Conservation (phyloP, 768 basidiomycete genomes). For the Rhizopogon vinicolor region DNA sequence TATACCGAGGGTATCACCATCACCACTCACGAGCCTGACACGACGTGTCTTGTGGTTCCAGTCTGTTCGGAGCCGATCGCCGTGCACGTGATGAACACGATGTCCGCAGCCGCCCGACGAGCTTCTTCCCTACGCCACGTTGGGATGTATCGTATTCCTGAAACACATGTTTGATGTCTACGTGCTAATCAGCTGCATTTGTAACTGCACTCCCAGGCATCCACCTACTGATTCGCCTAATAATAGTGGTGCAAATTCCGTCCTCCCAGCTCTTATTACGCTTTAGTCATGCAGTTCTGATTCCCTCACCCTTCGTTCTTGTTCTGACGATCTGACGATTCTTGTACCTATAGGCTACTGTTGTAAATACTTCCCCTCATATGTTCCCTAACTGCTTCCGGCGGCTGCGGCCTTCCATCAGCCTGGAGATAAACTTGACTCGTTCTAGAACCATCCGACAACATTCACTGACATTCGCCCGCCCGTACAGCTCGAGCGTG, state of each 20-base stretch:
- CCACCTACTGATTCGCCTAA: background rate
- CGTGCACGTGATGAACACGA: background rate
- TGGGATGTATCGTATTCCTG: background rate
- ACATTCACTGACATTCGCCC: background rate
- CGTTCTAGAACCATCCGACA: background rate
- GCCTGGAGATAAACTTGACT: conserved; percentile 2
- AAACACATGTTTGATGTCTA: background rate
- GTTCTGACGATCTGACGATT: background rate
- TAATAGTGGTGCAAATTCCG: background rate
- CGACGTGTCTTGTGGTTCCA: too few relatives aligned
- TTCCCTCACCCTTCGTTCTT: background rate
- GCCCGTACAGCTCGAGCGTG: background rate
- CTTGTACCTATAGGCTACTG: background rate
- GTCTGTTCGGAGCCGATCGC: background rate
- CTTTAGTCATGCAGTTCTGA: background rate
- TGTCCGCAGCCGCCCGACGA: background rate
- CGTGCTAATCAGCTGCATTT: background rate
- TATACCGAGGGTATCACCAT: too few relatives aligned
- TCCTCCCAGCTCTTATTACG: background rate
- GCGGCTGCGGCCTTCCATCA: background rate
- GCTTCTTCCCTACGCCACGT: background rate
- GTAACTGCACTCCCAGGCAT: background rate
- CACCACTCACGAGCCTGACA: too few relatives aligned
- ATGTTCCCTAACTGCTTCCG: conserved; percentile 2
- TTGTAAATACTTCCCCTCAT: background rate